Conservation (phyloP, 2,329 filamentous ascomycete genomes). For the Orbilia brochopaga region DNA sequence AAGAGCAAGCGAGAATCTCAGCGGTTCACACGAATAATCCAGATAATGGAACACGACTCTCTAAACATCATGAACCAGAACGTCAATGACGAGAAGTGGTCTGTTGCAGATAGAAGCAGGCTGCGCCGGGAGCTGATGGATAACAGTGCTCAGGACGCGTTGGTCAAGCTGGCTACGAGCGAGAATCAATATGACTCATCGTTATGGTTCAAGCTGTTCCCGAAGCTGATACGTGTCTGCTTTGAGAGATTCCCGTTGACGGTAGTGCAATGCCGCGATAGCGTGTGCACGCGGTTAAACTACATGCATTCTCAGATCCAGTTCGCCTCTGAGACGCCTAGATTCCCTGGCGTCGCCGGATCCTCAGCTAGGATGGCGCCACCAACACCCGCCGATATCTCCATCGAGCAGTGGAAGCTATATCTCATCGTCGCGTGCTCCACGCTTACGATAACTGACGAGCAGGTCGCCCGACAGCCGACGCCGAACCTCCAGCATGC, state of each 20-base stretch:
- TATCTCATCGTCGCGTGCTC: conserved; percentile 98
- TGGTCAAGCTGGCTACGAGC: conserved; percentile 93
- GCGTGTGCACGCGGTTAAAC: conserved; percentile 87
- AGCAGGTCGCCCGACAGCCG: conserved; percentile 71
- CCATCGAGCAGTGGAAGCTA: conserved; percentile 97
- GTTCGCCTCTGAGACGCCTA: conserved; percentile 74
- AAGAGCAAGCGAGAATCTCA: conserved; percentile 38
- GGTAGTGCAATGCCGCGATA: conserved; percentile 85
- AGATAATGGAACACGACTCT: conserved; percentile 88
- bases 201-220: conserved; percentile 97
- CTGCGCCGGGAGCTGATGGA: conserved; percentile 87
- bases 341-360: conserved; percentile 58
- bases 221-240: conserved; percentile 87
- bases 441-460: conserved; percentile 71
- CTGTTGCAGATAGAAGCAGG: conserved; percentile 88
- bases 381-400: conserved; percentile 68
- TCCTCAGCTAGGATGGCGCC: conserved; percentile 26
- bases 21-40: conserved; percentile 74
- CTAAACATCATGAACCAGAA: conserved; percentile 76
- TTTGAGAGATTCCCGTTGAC: conserved; percentile 91
- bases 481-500: conserved; percentile 72
- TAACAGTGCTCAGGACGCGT: conserved; percentile 79
- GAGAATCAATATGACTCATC: conserved; percentile 94
- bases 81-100: conserved; percentile 87
- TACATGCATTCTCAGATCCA: conserved; percentile 90